phyloP scores from a whole-genome alignment of 805 yeast species.

The Kodamaea laetipori region DNA sequence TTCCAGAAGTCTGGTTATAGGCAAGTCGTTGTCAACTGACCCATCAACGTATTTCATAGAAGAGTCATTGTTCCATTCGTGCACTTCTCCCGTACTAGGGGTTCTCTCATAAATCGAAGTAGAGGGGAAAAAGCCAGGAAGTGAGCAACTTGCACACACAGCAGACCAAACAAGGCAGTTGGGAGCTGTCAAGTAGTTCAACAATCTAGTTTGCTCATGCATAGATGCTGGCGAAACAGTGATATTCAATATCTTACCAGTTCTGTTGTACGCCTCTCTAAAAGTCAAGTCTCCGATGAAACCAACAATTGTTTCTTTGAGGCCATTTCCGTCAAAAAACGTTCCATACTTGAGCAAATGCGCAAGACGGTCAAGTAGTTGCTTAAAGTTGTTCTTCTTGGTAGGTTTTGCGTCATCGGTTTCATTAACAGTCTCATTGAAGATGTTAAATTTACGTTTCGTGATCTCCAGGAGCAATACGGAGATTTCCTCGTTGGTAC shows the following conservation, averaged over 20 bases:
- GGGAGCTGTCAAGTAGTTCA: constrained; percentile 80
- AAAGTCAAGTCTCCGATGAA: constrained; percentile 90
- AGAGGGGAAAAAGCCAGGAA: constrained; percentile 90
- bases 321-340: constrained; percentile 76
- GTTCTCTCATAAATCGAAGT: constrained; percentile 83
- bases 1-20: constrained; percentile 85
- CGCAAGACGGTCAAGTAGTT: constrained; percentile 40
- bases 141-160: constrained; percentile 89
- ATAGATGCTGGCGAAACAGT: constrained; percentile 91
- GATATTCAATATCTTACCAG: constrained; percentile 89
- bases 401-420: constrained; percentile 45
- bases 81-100: constrained; percentile 66
- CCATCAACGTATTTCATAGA: constrained; percentile 90
- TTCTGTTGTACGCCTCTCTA: constrained; percentile 90
- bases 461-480: constrained; percentile 62
- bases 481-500: constrained; percentile 68
- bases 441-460: constrained; percentile 54
- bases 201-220: constrained; percentile 85
- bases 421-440: constrained; percentile 28
- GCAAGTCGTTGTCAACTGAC: constrained; percentile 91
- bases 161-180: constrained; percentile 85
- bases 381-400: constrained; percentile 48
- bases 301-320: constrained; percentile 71
- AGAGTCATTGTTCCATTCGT: constrained; percentile 78
- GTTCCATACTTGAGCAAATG: constrained; percentile 83